Base-by-base conservation (phyloP, 78 protist genomes). In the Dictyostelium capitatum region DNA sequence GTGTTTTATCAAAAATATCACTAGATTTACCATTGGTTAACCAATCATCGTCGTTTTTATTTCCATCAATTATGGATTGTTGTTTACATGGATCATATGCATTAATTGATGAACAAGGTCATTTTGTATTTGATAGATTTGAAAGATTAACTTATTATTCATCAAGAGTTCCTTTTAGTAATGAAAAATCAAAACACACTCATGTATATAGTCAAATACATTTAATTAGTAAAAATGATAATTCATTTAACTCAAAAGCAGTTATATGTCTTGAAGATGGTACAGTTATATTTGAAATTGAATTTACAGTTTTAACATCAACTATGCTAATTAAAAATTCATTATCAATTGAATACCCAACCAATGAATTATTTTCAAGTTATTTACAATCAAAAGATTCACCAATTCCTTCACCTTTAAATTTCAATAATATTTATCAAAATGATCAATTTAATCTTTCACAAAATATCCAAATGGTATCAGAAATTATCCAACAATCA, bases 321-420 rank as follows among this genome's bases (percentile, higher is more conserved):
- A 17, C 25, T n/a, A 41, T 43, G 37, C 53, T 53, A 73, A 25
- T 83, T 48, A 69, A 7, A 14, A 30, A 50, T 1, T 12, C 75
- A 25, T 12, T 20, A 9, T 3, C 4, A n/a, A 78, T 87, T 37
- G 70, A 87, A 43, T 37, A 57, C 37, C 93, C 93, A 50, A 3
- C 23, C 0, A 41, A 87, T 11, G 84, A 87, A 37, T 19, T 77
- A 25, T 77, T 48, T n/a, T 9, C 47, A n/a, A 32, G 1, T 15
- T 28, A 30, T 51, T 78, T 82, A 75, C 85, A 77, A 77, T 6
- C 84, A 59, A 87, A 87, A 50, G 85, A 87, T 74, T 37, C 70
- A 19, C 70, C 9, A 62, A 62, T 62, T 62, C 37, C 32, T n/a
- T n/a, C 28, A 25, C 70, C 70, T 11, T 62, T 30, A n/a, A 8